Base-by-base conservation (phyloP, 768 basidiomycete species). In the Russula emetica region DNA sequence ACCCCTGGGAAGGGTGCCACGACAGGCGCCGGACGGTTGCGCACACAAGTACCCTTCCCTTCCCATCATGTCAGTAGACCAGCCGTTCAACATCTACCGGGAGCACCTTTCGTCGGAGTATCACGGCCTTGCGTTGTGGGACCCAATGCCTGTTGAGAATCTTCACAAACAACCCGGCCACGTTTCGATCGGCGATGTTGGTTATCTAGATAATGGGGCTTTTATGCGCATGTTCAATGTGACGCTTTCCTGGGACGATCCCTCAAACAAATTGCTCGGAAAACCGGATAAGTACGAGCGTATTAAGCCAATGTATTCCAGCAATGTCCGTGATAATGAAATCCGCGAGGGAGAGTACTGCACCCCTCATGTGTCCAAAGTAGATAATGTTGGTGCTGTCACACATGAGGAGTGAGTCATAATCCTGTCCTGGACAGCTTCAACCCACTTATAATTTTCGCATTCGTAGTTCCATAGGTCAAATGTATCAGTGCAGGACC, bases 211-310 rank as follows among this genome's bases (percentile, higher is more conserved):
- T 5, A 47, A 64, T 6, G 69, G 69, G 24, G 22, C 22, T 38
- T 70, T 69, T 16, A 24, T 49, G 44, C 61, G 65, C 32, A 60
- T 69, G 38, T 69, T 67, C 63, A 70, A 68, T 14, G 58, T 55
- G 13, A 59, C 45, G 3, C 60, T 55, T 36, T 32, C 42, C 1
- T 55, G 53, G 26, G 7, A 59, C 26, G 1, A 59, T 36, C 50
- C 56, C 5, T 59, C 9, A 3, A 52, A 63, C 44, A 2, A 0
- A 14, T 38, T 10, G 16, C 2, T 53, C 9, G 26, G 50, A 44
- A 7, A 4, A 16, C 49, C 26, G 7, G 26, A 50, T 3, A 14
- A 26, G 7, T 50, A 28, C 49, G 16, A 18, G 24, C 7, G 16
- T 28, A 26, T 50, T 1, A 7, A 50, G 6, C 13, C 3, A 24